A percentile compares a stretch with the other conserved stretches of the same genome.
These are phyloP conservation scores for Aspergillus sp. DNA, from an alignment of 2,329 filamentous ascomycete genomes.

Conservation along the genomic window DNA sequence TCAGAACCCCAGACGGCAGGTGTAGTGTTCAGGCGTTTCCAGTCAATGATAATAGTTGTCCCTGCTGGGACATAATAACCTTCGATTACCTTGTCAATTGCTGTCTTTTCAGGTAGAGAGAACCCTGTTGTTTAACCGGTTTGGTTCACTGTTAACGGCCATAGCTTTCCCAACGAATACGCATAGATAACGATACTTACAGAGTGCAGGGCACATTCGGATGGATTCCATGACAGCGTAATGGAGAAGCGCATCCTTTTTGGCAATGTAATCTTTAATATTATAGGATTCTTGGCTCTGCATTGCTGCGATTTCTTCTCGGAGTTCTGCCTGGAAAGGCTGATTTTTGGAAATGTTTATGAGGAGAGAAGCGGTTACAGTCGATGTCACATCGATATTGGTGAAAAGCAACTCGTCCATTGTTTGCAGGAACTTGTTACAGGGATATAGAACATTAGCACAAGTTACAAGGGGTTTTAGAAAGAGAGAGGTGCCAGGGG, in stretches of 20 bases:
- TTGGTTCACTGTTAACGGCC: background rate
- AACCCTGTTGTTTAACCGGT: slow-evolving; percentile 23
- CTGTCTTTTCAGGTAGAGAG: slow-evolving; percentile 31
- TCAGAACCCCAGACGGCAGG: slow-evolving; percentile 7
- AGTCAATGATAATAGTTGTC: slow-evolving; percentile 36
- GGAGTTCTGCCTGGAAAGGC: background rate
- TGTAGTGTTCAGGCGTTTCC: slow-evolving; percentile 30
- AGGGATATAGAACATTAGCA: background rate
- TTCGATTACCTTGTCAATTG: slow-evolving; percentile 21
- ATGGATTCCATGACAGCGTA: background rate
- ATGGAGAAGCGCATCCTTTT: background rate
- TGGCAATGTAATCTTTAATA: background rate
- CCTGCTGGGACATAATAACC: slow-evolving; percentile 29
- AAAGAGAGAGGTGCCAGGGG: background rate
- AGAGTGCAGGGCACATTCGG: slow-evolving; percentile 18
- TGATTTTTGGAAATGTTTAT: background rate
- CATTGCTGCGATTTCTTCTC: background rate
- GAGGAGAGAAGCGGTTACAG: background rate
- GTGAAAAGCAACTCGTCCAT: slow-evolving; percentile 40
- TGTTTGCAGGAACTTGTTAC: slow-evolving; percentile 7
- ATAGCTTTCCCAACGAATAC: background rate
- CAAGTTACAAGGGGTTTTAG: background rate
- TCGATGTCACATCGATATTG: slow-evolving; percentile 37
- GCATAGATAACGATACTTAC: slow-evolving; percentile 17
- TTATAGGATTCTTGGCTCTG: background rate